Evolutionary conservation across 2,329 filamentous ascomycete genomes (phyloP), one percentile per base, ranked within the genome.

Genomic region (Penicillium occitanis): DNA sequence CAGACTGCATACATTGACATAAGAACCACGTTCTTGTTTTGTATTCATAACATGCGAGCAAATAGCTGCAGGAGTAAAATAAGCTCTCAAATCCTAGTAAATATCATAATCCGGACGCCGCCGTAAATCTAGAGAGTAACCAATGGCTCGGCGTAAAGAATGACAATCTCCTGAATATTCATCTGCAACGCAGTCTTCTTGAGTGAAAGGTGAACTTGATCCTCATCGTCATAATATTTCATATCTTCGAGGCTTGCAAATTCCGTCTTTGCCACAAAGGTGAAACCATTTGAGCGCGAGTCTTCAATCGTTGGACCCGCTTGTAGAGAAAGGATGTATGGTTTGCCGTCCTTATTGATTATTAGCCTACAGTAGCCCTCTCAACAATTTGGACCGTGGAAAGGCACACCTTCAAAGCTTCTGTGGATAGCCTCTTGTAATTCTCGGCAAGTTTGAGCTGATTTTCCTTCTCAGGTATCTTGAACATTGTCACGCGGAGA

Each of bases 181-280:
- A 77, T 71, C 1, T 69, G 72, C 14, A 19, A 44, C 2, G 69
- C 75, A 61, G 76, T 70, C 19, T 75, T 74, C 69, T 77, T 79
- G 68, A 88, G 75, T 33, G 77, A 80, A 65, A 77, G 77, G 70
- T 88, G 86, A 44, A 85, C 85, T 69, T 80, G 80, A 69, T 85
- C 87, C 55, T 83, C 81, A 11, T 82, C 80, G 74, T 91, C 89
- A 74, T 91, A 91, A 78, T 85, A 91, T 70, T 86, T 82, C 85
- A 91, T 88, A 74, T 91, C 90, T n/a, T 88, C 88, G 64, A 87
- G 72, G 67, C 78, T 88, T 55, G 84, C 83, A 73, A 92, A 92
- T 60, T 86, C 84, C 50, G 85, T 87, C 74, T 87, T 85, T 59
- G 85, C 85, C 14, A 86, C 82, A 63, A 91, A 72, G 5, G 87